Percentiles rank a stretch among this genome's conserved stretches.
Evolutionary conservation across 805 yeast genomes (phyloP).

Genomic region (Lipomyces yamanashiensis): DNA sequence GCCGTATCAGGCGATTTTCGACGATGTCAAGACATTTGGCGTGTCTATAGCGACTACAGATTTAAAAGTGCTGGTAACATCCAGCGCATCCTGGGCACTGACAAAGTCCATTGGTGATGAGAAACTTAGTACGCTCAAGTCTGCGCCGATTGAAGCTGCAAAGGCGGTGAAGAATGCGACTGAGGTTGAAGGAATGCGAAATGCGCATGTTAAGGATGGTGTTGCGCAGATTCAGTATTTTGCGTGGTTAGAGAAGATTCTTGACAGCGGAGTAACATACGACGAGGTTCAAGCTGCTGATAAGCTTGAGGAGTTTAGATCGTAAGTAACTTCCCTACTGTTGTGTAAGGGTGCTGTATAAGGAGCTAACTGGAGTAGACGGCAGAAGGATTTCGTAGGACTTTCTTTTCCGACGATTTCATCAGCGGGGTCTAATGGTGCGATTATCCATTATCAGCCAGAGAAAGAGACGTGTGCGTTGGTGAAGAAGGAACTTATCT

Average conservation of each 20-base stretch:
- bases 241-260: conserved; percentile 77
- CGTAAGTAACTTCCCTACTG: not conserved
- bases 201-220: conserved; percentile 85
- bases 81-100: conserved; percentile 70
- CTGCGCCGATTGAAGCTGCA: conserved; percentile 63
- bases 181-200: conserved; percentile 72
- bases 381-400: conserved; percentile 53
- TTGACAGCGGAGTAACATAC: conserved; percentile 49
- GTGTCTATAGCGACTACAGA: conserved; percentile 38
- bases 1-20: conserved; percentile 40
- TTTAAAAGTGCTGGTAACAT: conserved; percentile 57
- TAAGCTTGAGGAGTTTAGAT: conserved; percentile 55
- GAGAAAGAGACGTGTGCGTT: conserved; percentile 56
- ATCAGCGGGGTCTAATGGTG: conserved; percentile 76
- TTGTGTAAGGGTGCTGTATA: not conserved
- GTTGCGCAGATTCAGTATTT: conserved; percentile 72
- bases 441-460: conserved; percentile 77
- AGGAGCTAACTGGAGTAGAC: conserved; percentile 3
- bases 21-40: conserved; percentile 18
- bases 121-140: conserved; percentile 50
- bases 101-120: conserved; percentile 54
- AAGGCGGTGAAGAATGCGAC: conserved; percentile 76
- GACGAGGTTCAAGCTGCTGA: conserved; percentile 64
- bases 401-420: conserved; percentile 75
- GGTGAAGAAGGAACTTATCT: conserved; percentile 70